phyloP scores from a whole-genome alignment of 139 green algal genomes.

The Desmodesmus armatus region DNA sequence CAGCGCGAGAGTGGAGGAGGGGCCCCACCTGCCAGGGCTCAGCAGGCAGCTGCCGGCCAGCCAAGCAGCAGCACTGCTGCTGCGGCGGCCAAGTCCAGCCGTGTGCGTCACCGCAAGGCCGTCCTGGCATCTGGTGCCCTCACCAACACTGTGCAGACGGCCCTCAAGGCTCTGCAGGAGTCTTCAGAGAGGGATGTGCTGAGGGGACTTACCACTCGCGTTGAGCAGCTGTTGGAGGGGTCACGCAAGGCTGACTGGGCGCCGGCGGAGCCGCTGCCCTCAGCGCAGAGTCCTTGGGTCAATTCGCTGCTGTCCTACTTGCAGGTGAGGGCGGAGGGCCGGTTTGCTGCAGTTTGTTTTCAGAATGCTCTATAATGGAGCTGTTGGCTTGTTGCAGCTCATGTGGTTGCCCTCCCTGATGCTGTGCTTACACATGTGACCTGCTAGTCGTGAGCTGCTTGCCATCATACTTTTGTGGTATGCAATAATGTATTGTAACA shows the following conservation, averaged over 20 bases:
- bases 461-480: too few species aligned
- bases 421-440: too few species aligned
- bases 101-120: constrained; percentile 9
- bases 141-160: constrained; percentile 31
- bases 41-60: neutral
- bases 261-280: constrained; percentile 53
- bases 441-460: too few species aligned
- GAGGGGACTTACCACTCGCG: constrained; percentile 45
- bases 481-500: neutral
- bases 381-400: too few species aligned
- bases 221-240: constrained; percentile 53
- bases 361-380: neutral
- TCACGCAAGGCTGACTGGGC: constrained; percentile 56
- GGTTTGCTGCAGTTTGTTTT: too few species aligned
- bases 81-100: constrained; percentile 3
- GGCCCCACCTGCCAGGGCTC: neutral
- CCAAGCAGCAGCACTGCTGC: neutral
- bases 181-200: constrained; percentile 54
- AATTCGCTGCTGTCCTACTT: constrained; percentile 66
- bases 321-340: constrained; percentile 47
- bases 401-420: too few species aligned
- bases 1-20: too few species aligned
- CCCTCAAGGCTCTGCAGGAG: constrained; percentile 49
- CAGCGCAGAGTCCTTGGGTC: constrained; percentile 43
- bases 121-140: constrained; percentile 16